These are phyloP conservation scores for Tetrahymena thermophila DNA, from an alignment of 73 alveolate species.

Conservation along the genomic window DNA sequence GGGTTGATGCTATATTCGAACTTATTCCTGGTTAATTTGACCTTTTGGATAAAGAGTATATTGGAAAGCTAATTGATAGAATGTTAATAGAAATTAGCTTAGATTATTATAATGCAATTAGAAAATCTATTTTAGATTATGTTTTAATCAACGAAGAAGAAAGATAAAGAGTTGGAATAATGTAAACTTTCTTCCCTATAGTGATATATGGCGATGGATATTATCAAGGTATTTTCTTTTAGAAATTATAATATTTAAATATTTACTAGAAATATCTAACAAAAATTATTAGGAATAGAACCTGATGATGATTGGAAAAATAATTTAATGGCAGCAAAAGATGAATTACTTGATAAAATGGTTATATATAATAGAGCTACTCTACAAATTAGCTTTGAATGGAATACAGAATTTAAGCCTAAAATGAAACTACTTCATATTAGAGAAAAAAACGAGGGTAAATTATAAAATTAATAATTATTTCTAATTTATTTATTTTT, in stretches of 20 bases:
- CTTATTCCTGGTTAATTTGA: slow-evolving; percentile 83
- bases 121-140: slow-evolving; percentile 78
- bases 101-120: slow-evolving; percentile 70
- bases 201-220: slow-evolving; percentile 81
- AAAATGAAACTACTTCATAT: slow-evolving; percentile 66
- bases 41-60: slow-evolving; percentile 61
- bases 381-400: slow-evolving; percentile 58
- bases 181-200: slow-evolving; percentile 63
- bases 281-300: slow-evolving; percentile 66
- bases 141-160: slow-evolving; percentile 75
- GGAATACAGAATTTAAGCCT: slow-evolving; percentile 69
- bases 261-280: too few relatives aligned
- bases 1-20: slow-evolving; percentile 81
- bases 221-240: background rate
- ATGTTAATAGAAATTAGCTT: slow-evolving; percentile 81
- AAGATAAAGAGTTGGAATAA: slow-evolving; percentile 69
- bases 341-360: slow-evolving; percentile 78
- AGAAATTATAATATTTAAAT: too few relatives aligned
- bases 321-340: slow-evolving; percentile 87
- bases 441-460: slow-evolving; percentile 49
- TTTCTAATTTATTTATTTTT: background rate
- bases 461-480: background rate
- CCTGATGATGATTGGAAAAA: slow-evolving; percentile 89
- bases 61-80: slow-evolving; percentile 60
- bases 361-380: slow-evolving; percentile 82